Evolutionary conservation across 2,329 filamentous ascomycete species (phyloP).

Genomic region (Eutypella sp.): DNA sequence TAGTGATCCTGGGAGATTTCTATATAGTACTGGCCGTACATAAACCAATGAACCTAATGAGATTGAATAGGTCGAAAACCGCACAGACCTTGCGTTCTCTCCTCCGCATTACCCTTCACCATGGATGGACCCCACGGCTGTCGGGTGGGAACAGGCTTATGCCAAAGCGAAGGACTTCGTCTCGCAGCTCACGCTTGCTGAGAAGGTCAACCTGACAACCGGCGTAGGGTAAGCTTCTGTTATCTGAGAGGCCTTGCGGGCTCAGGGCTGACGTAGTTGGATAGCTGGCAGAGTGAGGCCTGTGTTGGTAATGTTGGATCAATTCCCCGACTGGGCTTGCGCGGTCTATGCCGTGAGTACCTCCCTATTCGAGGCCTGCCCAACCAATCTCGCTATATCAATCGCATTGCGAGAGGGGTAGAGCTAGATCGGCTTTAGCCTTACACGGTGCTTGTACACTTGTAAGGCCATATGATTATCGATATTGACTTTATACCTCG

Average conservation of each 20-base stretch:
- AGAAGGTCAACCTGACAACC: conserved; percentile 94
- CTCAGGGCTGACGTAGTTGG: neutral
- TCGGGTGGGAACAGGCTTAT: conserved; percentile 73
- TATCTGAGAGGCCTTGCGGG: neutral
- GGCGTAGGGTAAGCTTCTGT: conserved; percentile 64
- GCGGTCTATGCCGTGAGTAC: conserved; percentile 55
- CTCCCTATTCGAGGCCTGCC: neutral
- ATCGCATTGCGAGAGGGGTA: neutral
- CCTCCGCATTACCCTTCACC: conserved; percentile 68
- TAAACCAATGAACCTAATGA: neutral
- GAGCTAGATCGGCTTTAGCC: neutral
- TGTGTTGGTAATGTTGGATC: conserved; percentile 75
- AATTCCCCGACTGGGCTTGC: conserved; percentile 65
- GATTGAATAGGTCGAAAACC: conserved; percentile 14
- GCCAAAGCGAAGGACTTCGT: conserved; percentile 73
- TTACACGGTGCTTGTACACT: neutral
- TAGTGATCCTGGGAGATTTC: neutral
- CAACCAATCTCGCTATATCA: neutral
- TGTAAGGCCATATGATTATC: neutral
- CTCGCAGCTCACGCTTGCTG: conserved; percentile 72
- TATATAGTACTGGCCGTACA: neutral
- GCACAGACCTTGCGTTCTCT: conserved; percentile 19
- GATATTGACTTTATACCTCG: neutral
- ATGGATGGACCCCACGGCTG: conserved; percentile 71
- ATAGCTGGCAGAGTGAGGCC: conserved; percentile 60